Evolutionary conservation across 2,329 filamentous ascomycete species (phyloP).

Genomic region (Xylariaceae sp.): DNA sequence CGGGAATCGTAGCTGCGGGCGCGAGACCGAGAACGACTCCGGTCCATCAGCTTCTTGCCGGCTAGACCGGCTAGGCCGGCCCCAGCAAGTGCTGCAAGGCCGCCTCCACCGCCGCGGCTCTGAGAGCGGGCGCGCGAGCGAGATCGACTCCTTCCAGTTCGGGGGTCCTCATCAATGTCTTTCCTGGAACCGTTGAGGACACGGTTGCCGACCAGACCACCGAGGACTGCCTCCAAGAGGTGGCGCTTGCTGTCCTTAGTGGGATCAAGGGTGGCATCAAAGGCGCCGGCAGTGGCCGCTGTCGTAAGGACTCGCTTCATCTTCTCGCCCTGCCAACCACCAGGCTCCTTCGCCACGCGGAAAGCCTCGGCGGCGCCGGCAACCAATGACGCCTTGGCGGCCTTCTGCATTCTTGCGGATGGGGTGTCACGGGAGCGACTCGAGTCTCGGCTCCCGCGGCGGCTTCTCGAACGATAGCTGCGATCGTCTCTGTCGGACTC

Average conservation of each 20-base stretch:
- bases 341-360: conserved; percentile 79
- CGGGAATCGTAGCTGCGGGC: conserved; percentile 36
- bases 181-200: conserved; percentile 72
- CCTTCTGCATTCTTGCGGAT: conserved; percentile 65
- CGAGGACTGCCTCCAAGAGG: conserved; percentile 78
- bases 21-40: conserved; percentile 48
- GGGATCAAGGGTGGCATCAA: conserved; percentile 69
- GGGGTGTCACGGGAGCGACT: conserved; percentile 35
- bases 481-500: conserved; percentile 37
- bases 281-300: conserved; percentile 75
- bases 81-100: conserved; percentile 56
- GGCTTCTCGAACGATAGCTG: conserved; percentile 29
- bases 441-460: conserved; percentile 37
- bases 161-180: conserved; percentile 54
- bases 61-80: conserved; percentile 54
- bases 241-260: conserved; percentile 73
- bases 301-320: conserved; percentile 87
- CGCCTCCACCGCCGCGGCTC: conserved; percentile 38
- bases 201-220: conserved; percentile 78
- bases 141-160: conserved; percentile 59
- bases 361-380: conserved; percentile 91
- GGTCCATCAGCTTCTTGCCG: conserved; percentile 51
- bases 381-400: conserved; percentile 82
- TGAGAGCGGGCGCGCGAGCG: conserved; percentile 57
- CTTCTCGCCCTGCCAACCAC: conserved; percentile 84